Percentiles rank a stretch among this genome's conserved stretches.
Evolutionary conservation across 352 stramenopile genomes (phyloP).

Genomic region (Blastocystis sp.): DNA sequence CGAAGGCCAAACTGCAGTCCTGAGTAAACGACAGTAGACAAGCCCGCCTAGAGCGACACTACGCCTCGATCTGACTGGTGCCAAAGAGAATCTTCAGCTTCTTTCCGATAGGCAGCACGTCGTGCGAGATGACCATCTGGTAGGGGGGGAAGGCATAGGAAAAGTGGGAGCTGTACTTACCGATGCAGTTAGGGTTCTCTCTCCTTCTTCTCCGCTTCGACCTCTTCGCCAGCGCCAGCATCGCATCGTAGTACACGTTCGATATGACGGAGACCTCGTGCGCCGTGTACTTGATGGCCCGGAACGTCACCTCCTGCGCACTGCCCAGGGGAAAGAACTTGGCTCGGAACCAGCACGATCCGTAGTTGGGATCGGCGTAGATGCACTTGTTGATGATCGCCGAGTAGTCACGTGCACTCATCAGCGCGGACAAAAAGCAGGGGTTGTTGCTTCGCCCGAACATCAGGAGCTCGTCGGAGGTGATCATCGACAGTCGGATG

Average conservation of each 20-base stretch:
- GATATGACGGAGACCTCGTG: background rate
- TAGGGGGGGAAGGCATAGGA: slow-evolving; percentile 7
- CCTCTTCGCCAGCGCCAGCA: background rate
- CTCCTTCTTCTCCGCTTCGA: background rate
- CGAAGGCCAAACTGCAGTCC: background rate
- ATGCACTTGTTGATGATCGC: background rate
- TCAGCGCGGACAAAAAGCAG: background rate
- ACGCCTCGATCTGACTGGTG: slow-evolving; percentile 13
- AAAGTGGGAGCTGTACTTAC: background rate
- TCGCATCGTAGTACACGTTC: slow-evolving; percentile 31
- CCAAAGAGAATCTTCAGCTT: slow-evolving; percentile 42
- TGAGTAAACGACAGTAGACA: background rate
- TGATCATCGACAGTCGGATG: slow-evolving; percentile 37
- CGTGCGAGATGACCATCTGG: background rate
- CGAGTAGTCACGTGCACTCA: background rate
- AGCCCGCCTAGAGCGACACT: background rate
- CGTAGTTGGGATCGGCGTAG: slow-evolving; percentile 25
- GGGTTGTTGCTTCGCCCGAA: slow-evolving; percentile 31
- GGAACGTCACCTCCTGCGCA: background rate
- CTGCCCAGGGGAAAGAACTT: slow-evolving; percentile 3
- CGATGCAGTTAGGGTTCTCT: background rate
- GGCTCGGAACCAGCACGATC: slow-evolving; percentile 34
- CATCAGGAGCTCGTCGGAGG: background rate
- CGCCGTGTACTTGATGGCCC: slow-evolving; percentile 27
- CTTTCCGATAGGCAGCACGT: background rate